A percentile compares a stretch with the other conserved stretches of the same genome.
phyloP scores from a whole-genome alignment of 2,329 filamentous ascomycete species.

The Pseudogymnoascus sp. region DNA sequence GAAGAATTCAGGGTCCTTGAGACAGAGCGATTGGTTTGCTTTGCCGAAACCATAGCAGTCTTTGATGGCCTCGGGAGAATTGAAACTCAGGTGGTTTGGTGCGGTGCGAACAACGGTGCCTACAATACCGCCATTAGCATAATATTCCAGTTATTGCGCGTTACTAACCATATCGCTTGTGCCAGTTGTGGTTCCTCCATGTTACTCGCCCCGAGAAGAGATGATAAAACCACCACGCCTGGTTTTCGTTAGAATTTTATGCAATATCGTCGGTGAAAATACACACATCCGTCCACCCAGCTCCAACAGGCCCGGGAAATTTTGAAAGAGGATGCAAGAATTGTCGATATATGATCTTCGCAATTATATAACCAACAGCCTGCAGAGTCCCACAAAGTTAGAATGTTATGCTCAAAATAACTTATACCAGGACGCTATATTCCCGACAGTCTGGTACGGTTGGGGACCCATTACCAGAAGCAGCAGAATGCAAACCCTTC shows the following conservation, averaged over 20 bases:
- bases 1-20: constrained; percentile 20
- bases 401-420: not conserved
- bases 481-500: not conserved
- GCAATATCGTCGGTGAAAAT: constrained; percentile 23
- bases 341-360: constrained; percentile 4
- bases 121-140: not conserved
- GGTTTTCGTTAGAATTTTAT: constrained; percentile 28
- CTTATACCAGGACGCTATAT: not conserved
- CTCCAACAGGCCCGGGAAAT: constrained; percentile 26
- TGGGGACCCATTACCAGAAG: constrained; percentile 8
- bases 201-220: constrained; percentile 3
- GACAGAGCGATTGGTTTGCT: constrained; percentile 15
- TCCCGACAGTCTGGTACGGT: not conserved
- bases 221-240: constrained; percentile 21
- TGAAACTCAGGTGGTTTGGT: constrained; percentile 22
- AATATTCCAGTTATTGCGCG: not conserved
- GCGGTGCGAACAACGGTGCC: constrained; percentile 25
- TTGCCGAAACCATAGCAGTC: constrained; percentile 55
- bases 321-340: constrained; percentile 25
- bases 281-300: constrained; percentile 21
- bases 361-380: constrained; percentile 2
- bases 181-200: constrained; percentile 7
- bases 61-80: constrained; percentile 47
- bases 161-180: not conserved
- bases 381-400: not conserved